Base-by-base conservation (phyloP, 345 rosid genomes). In the Erysimum cheiranthoides region DNA sequence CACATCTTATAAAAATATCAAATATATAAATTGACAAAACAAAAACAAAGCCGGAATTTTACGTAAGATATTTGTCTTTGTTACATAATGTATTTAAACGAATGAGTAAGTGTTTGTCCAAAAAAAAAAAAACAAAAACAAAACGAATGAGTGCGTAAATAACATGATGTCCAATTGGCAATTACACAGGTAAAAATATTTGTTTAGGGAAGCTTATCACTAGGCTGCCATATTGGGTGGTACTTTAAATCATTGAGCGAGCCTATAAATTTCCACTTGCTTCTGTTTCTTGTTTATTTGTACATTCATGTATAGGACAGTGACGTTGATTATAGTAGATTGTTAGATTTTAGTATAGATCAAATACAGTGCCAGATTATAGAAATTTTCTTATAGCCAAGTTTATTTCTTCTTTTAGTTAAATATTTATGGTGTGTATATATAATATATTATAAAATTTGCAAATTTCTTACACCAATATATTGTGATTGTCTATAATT, bases 171-270 rank as follows among this genome's bases (percentile, higher is more conserved):
- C 40, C 10, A 14, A 3, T 39, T 38, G 13, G 3, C n/a, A n/a
- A n/a, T n/a, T n/a, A 16, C 8, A 28, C 17, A 68, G 4, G 25
- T n/a, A 7, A 42, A 39, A 10, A 27, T 12, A 2, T 10, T 30
- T 21, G 25, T 21, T 45, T 25, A 35, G 40, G 17, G 31, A 62
- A 52, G 62, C 43, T 73, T 17, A 28, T 57, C 32, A 74, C 21
- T 57, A 43, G 27, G 53, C 35, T 58, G 42, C 50, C 16, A 38
- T 36, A 36, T 66, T 66, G 34, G 61, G 61, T 56, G 36, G 51
- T 67, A 74, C 73, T 66, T 74, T 28, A 30, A 74, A 67, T 36
- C 16, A 67, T 74, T 60, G 12, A 60, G 70, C 68, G 12, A 60
- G 70, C 68, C 79, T 51, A 68, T 49, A 32, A 49, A 61, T 60